phyloP scores from a whole-genome alignment of 139 green algal genomes.

The Chlorella sp. region DNA sequence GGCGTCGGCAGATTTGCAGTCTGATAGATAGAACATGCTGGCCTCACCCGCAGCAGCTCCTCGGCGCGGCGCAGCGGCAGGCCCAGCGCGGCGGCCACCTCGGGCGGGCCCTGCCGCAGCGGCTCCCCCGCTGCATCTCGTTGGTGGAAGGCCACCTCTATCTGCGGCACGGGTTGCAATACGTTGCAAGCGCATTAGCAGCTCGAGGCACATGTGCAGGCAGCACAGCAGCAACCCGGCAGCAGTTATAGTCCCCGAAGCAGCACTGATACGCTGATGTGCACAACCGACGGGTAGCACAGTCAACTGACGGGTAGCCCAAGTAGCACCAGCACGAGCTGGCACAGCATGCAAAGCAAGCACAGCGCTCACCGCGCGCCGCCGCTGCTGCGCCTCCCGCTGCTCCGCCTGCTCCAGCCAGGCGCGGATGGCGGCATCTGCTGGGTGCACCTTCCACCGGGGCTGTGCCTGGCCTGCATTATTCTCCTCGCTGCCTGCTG shows the following conservation, averaged over 20 bases:
- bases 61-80: constrained; percentile 29
- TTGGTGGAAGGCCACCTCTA: constrained; percentile 53
- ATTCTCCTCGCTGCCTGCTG: not conserved
- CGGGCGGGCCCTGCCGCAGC: constrained; percentile 37
- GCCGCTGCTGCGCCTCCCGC: constrained; percentile 19
- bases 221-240: not conserved
- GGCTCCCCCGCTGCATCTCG: constrained; percentile 37
- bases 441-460: not conserved
- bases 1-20: too few relatives aligned
- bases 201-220: too few relatives aligned
- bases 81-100: constrained; percentile 53
- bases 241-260: not conserved
- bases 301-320: too few relatives aligned
- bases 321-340: not conserved
- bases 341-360: too few relatives aligned
- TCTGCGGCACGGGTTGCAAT: constrained; percentile 47
- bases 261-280: too few relatives aligned
- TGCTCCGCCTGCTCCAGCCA: constrained; percentile 9
- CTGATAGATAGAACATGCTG: too few relatives aligned
- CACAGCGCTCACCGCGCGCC: constrained; percentile 11
- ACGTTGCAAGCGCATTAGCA: not conserved
- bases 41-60: constrained; percentile 21
- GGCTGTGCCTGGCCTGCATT: not conserved
- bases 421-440: constrained; percentile 12
- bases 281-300: too few relatives aligned